A percentile compares a stretch with the other conserved stretches of the same genome.
These are phyloP conservation scores for Talaromyces adpressus DNA, from an alignment of 495 filamentous ascomycete species.

Conservation along the genomic window DNA sequence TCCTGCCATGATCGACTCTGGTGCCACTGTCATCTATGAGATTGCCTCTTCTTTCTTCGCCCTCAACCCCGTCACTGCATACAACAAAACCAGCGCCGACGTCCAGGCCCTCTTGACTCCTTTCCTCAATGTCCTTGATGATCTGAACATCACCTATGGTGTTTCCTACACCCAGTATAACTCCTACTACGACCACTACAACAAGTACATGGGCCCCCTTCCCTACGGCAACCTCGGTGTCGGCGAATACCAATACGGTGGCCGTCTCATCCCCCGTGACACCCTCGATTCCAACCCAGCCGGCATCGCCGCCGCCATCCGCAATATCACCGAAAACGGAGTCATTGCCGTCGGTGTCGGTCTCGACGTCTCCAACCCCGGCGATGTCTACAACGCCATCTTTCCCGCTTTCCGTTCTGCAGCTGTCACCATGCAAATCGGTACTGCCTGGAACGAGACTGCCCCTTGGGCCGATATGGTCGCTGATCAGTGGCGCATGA, in stretches of 20 bases:
- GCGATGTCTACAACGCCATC: constrained; percentile 47
- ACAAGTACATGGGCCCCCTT: constrained; percentile 22
- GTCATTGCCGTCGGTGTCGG: constrained; percentile 39
- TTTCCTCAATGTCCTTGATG: constrained; percentile 20
- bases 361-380: constrained; percentile 29
- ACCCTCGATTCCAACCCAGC: constrained; percentile 43
- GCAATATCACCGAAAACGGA: constrained; percentile 33
- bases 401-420: constrained; percentile 54
- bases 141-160: constrained; percentile 21
- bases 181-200: constrained; percentile 14
- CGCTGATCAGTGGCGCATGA: constrained; percentile 28
- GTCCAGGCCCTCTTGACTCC: constrained; percentile 27
- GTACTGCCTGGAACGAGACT: constrained; percentile 33
- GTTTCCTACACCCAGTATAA: constrained; percentile 6
- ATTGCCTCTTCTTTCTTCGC: constrained; percentile 41
- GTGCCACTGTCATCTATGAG: constrained; percentile 45
- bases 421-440: constrained; percentile 34
- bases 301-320: constrained; percentile 29
- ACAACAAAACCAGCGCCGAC: constrained; percentile 24
- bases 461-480: constrained; percentile 31
- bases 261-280: constrained; percentile 49
- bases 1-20: constrained; percentile 41
- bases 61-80: constrained; percentile 34
- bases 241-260: constrained; percentile 39
- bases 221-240: constrained; percentile 14